Percentiles rank a stretch among this genome's conserved stretches.
These are phyloP conservation scores for Dictyostelium intermedium DNA, from an alignment of 78 protist genomes.

Conservation along the genomic window DNA sequence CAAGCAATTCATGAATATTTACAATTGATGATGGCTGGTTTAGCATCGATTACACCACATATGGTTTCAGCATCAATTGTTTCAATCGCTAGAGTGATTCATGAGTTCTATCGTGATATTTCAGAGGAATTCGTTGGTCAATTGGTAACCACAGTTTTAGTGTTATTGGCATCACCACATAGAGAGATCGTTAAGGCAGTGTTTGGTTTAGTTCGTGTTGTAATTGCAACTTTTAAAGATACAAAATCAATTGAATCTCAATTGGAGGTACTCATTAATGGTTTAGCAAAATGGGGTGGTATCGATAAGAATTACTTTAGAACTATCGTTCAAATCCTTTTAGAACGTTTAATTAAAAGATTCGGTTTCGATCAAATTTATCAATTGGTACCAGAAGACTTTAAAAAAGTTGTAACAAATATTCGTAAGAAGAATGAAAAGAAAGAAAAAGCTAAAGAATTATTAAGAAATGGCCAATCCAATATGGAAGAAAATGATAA, in stretches of 20 bases:
- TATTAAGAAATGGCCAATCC: background rate
- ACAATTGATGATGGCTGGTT: conserved; percentile 46
- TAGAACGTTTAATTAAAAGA: conserved; percentile 56
- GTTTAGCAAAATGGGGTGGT: conserved; percentile 40
- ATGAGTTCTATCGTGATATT: background rate
- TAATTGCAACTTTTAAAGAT: conserved; percentile 43
- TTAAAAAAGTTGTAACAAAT: conserved; percentile 27
- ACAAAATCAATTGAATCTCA: conserved; percentile 15
- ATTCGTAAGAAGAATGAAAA: conserved; percentile 38
- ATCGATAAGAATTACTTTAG: conserved; percentile 64
- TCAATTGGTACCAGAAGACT: conserved; percentile 36
- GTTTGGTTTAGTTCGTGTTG: conserved; percentile 52
- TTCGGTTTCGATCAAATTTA: conserved; percentile 20
- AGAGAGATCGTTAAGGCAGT: conserved; percentile 57
- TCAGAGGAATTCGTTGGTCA: background rate
- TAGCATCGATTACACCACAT: conserved; percentile 39
- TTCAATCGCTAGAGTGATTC: conserved; percentile 39
- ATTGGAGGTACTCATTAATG: conserved; percentile 13
- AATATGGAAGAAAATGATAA: background rate
- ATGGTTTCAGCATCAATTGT: conserved; percentile 59
- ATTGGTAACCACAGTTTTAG: background rate
- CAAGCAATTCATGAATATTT: conserved; percentile 33
- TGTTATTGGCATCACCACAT: conserved; percentile 23
- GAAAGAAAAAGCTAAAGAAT: conserved; percentile 23
- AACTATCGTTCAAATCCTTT: conserved; percentile 36